Percentiles rank a stretch among this genome's conserved stretches.
phyloP scores from a whole-genome alignment of 768 basidiomycete species.

The Lentinula boryana region DNA sequence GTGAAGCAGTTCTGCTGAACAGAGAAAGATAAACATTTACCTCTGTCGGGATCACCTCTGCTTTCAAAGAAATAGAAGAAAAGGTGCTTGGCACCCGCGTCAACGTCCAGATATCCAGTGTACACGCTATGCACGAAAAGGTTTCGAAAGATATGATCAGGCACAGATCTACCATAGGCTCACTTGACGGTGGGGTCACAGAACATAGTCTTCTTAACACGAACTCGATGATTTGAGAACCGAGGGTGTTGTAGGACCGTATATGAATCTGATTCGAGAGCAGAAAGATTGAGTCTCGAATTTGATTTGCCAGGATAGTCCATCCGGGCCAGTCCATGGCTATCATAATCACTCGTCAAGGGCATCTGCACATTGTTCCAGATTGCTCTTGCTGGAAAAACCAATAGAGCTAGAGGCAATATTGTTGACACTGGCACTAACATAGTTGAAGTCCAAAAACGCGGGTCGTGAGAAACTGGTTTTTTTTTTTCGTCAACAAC shows the following conservation, averaged over 20 bases:
- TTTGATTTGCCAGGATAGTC: background rate
- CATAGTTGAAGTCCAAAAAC: background rate
- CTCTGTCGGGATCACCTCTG: constrained; percentile 47
- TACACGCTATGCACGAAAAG: constrained; percentile 22
- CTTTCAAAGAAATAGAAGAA: constrained; percentile 80
- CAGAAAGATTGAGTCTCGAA: background rate
- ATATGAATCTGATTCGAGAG: constrained; percentile 8
- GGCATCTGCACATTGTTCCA: background rate
- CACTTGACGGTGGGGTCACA: constrained; percentile 41
- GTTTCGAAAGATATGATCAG: background rate
- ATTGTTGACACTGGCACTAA: background rate
- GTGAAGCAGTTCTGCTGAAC: constrained; percentile 13
- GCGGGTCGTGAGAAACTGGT: background rate
- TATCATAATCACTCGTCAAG: background rate
- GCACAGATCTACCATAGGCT: background rate
- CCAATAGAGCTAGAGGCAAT: background rate
- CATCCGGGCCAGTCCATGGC: background rate
- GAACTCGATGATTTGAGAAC: constrained; percentile 31
- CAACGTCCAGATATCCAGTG: constrained; percentile 40
- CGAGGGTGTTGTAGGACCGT: constrained; percentile 22
- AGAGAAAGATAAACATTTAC: constrained; percentile 27
- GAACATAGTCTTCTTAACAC: constrained; percentile 38
- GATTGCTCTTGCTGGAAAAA: background rate
- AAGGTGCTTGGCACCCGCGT: constrained; percentile 51
- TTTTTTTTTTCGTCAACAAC: constrained; percentile 1